Conservation (phyloP, 345 rosid genomes). For the Clausena lansium region DNA sequence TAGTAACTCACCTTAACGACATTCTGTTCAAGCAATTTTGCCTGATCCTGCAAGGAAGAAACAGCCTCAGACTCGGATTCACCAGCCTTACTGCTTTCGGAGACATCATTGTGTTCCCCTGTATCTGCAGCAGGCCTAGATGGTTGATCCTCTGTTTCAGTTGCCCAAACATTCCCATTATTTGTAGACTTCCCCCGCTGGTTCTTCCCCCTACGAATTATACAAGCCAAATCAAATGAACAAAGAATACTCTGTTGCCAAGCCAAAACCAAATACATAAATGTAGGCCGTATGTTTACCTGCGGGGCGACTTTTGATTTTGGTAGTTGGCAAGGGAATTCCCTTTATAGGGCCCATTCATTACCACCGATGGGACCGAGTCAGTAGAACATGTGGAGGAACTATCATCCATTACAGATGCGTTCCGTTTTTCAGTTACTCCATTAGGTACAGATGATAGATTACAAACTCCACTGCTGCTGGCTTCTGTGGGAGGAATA, state of each 20-base stretch:
- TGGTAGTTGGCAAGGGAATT: slow-evolving; percentile 41
- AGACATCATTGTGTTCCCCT: slow-evolving; percentile 37
- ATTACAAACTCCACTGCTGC: slow-evolving; percentile 50
- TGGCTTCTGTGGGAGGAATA: slow-evolving; percentile 54
- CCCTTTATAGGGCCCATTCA: slow-evolving; percentile 58
- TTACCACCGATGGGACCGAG: slow-evolving; percentile 61
- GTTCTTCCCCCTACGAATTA: slow-evolving; percentile 48
- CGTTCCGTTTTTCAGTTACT: slow-evolving; percentile 52
- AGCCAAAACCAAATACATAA: background rate
- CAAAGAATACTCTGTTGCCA: background rate
- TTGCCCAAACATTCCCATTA: slow-evolving; percentile 41
- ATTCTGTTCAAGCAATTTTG: slow-evolving; percentile 36
- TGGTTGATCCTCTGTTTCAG: slow-evolving; percentile 44
- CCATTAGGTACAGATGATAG: slow-evolving; percentile 64
- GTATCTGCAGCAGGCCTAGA: slow-evolving; percentile 40
- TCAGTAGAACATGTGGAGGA: slow-evolving; percentile 90
- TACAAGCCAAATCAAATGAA: slow-evolving; percentile 14
- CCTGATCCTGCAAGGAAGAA: slow-evolving; percentile 32
- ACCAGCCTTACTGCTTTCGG: slow-evolving; percentile 42
- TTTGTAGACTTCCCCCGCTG: slow-evolving; percentile 40
- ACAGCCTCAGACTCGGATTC: slow-evolving; percentile 48
- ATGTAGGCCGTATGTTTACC: slow-evolving; percentile 33
- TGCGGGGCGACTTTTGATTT: slow-evolving; percentile 48
- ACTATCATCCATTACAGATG: slow-evolving; percentile 77
- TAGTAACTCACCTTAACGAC: slow-evolving; percentile 43